phyloP scores from a whole-genome alignment of 805 yeast species.

The Saturnispora diversa region DNA sequence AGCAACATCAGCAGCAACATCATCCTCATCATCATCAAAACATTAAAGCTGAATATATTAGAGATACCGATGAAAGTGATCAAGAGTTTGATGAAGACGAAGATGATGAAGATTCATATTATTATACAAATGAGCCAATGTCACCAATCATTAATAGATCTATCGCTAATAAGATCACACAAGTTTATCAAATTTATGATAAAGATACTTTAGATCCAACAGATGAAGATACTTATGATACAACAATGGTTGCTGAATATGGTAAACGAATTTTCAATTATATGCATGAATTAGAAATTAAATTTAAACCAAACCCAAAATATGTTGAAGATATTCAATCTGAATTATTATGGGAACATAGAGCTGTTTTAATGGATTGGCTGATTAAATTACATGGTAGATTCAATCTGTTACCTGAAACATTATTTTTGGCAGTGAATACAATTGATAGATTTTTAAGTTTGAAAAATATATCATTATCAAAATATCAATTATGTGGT shows the following conservation, averaged over 20 bases:
- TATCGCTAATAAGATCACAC: conserved; percentile 42
- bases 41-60: not conserved
- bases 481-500: conserved; percentile 89
- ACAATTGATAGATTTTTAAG: conserved; percentile 78
- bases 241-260: conserved; percentile 90
- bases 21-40: not conserved
- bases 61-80: conserved; percentile 4
- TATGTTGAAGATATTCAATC: conserved; percentile 72
- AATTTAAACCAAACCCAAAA: conserved; percentile 61
- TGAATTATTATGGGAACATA: conserved; percentile 64
- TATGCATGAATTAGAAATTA: conserved; percentile 60
- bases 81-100: conserved; percentile 14
- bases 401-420: conserved; percentile 78
- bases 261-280: conserved; percentile 80
- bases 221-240: conserved; percentile 80
- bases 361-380: conserved; percentile 85
- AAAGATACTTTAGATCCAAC: conserved; percentile 50
- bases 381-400: conserved; percentile 77
- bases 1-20: not conserved
- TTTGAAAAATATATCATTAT: conserved; percentile 63
- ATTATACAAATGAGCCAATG: conserved; percentile 38
- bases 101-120: conserved; percentile 21
- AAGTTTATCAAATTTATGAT: conserved; percentile 45
- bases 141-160: conserved; percentile 46
- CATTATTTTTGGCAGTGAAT: conserved; percentile 73